Conservation (phyloP, 768 basidiomycete genomes). For the Multifurca ochricompacta region DNA sequence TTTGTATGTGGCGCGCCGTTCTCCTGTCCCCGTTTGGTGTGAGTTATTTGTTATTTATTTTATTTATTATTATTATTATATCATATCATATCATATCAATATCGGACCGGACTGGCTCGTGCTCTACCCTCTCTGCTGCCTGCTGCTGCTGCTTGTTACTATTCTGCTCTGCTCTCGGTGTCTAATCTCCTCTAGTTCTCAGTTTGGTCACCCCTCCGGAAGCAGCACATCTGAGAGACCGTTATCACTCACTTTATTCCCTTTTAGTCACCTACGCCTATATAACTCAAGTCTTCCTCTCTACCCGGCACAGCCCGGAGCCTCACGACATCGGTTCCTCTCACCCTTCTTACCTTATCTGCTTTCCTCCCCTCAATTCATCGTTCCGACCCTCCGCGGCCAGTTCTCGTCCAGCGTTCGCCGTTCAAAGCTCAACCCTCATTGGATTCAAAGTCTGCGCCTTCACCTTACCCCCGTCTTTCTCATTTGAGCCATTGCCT, state of each 20-base stretch:
- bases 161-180: too few species aligned
- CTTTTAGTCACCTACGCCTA: background rate
- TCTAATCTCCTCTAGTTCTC: too few species aligned
- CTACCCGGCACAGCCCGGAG: background rate
- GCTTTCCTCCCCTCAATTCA: background rate
- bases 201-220: too few species aligned
- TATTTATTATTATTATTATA: background rate
- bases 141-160: too few species aligned
- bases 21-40: too few species aligned
- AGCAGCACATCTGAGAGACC: too few species aligned
- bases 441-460: background rate
- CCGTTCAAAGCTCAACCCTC: background rate
- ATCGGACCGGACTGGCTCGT: too few species aligned
- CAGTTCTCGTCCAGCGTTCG: background rate
- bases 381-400: background rate
- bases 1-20: background rate
- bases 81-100: background rate
- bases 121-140: too few species aligned
- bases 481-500: background rate
- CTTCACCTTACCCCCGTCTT: background rate
- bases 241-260: background rate
- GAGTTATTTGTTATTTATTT: too few species aligned
- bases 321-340: slow-evolving; percentile 1
- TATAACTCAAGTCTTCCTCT: background rate
- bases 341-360: background rate